These are phyloP conservation scores for Arabidopsis arenosa DNA, from an alignment of 345 rosid genomes.

Conservation along the genomic window DNA sequence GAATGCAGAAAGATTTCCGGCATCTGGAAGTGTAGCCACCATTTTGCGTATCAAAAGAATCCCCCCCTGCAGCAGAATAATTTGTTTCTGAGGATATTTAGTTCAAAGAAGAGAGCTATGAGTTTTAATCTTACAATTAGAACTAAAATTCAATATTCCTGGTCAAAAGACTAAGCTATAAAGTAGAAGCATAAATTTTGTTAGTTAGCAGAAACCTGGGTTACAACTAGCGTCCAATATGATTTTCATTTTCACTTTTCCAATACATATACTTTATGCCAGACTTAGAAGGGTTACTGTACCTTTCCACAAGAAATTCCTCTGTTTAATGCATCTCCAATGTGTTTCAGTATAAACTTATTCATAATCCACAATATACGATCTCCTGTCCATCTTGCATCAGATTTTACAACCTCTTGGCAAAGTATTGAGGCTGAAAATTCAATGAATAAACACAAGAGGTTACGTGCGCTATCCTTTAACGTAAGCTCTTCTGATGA, in stretches of 20 bases:
- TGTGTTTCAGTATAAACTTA: constrained; percentile 69
- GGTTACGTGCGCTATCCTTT: constrained; percentile 66
- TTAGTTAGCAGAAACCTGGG: too few species aligned
- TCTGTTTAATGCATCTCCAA: constrained; percentile 61
- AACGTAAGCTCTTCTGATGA: constrained; percentile 65
- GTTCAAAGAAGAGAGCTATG: constrained; percentile 4
- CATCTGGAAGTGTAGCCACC: constrained; percentile 69
- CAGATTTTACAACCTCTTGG: constrained; percentile 36
- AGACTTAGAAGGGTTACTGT: constrained; percentile 28
- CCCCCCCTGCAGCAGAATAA: constrained; percentile 71
- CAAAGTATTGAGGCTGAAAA: constrained; percentile 59
- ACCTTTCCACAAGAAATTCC: constrained; percentile 65
- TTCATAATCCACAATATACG: constrained; percentile 54
- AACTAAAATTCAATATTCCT: too few species aligned
- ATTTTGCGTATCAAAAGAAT: constrained; percentile 73
- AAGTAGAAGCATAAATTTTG: too few species aligned
- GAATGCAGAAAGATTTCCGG: constrained; percentile 58
- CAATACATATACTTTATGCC: background rate
- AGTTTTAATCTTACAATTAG: background rate
- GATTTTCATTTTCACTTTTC: too few species aligned
- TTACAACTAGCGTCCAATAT: too few species aligned
- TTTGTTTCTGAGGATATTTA: background rate
- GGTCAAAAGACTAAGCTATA: too few species aligned
- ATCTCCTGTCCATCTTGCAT: constrained; percentile 58
- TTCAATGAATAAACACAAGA: constrained; percentile 67